phyloP scores from a whole-genome alignment of 208 protist genomes.

The Crithidia fasciculata region DNA sequence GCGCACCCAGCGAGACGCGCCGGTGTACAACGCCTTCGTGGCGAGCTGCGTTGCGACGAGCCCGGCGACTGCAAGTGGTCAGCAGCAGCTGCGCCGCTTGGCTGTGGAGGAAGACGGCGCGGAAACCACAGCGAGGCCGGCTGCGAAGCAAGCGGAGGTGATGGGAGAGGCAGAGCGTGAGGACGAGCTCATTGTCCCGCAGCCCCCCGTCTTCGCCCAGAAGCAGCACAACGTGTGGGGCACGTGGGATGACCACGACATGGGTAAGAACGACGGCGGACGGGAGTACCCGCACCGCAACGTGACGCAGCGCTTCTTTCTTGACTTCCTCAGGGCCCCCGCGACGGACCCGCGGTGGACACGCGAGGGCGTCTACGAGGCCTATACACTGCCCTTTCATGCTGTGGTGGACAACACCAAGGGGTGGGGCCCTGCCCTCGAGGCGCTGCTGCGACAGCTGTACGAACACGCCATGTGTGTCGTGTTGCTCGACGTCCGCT shows the following conservation, averaged over 20 bases:
- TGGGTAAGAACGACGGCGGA: conserved; percentile 87
- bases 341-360: conserved; percentile 43
- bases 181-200: neutral
- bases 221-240: conserved; percentile 49
- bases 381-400: conserved; percentile 58
- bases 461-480: conserved; percentile 72
- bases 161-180: neutral
- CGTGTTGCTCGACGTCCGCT: conserved; percentile 86
- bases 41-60: conserved; percentile 42
- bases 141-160: neutral
- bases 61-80: neutral
- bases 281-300: conserved; percentile 63
- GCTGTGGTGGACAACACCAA: conserved; percentile 29
- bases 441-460: conserved; percentile 23
- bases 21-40: conserved; percentile 71
- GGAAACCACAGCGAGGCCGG: neutral
- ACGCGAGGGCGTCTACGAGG: conserved; percentile 70
- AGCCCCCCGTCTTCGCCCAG: neutral
- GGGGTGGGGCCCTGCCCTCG: conserved; percentile 17
- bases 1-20: conserved; percentile 50
- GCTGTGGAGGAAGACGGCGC: neutral
- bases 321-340: conserved; percentile 79
- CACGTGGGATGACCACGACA: conserved; percentile 92
- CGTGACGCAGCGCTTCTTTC: conserved; percentile 64
- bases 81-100: neutral